These are phyloP conservation scores for Cerioporus squamosus DNA, from an alignment of 1,284 basidiomycete species.

Conservation along the genomic window DNA sequence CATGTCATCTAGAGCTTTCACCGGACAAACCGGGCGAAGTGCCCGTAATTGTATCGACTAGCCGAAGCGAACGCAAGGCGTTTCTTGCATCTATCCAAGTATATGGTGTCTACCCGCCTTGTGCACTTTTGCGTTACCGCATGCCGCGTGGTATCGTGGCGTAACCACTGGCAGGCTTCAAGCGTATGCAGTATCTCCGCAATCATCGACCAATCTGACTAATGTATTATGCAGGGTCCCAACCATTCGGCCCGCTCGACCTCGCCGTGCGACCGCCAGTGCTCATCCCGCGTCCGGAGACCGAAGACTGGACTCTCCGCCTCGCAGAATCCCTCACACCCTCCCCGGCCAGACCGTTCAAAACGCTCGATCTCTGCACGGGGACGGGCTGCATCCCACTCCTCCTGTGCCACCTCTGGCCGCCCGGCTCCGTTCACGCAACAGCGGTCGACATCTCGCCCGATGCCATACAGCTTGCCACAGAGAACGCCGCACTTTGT, in stretches of 20 bases:
- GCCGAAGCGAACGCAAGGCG: too few relatives aligned
- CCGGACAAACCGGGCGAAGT: too few relatives aligned
- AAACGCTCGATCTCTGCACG: constrained; percentile 86
- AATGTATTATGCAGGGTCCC: constrained; percentile 82
- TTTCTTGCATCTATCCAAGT: too few relatives aligned
- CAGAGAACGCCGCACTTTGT: constrained; percentile 65
- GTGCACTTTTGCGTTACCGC: too few relatives aligned
- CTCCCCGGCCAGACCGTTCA: constrained; percentile 43
- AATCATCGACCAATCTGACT: too few relatives aligned
- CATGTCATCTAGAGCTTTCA: too few relatives aligned
- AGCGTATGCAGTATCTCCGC: too few relatives aligned
- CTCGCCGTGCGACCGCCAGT: constrained; percentile 75
- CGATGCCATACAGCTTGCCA: constrained; percentile 71
- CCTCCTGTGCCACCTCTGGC: constrained; percentile 69
- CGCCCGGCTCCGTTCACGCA: constrained; percentile 52
- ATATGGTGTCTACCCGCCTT: too few relatives aligned
- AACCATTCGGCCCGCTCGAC: constrained; percentile 86
- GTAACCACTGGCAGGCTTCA: too few relatives aligned
- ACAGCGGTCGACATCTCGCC: constrained; percentile 76
- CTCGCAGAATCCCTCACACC: constrained; percentile 52
- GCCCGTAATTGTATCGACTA: too few relatives aligned
- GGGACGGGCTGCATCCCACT: constrained; percentile 90
- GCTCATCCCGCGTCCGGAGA: constrained; percentile 92
- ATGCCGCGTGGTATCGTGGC: too few relatives aligned
- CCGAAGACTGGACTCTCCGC: constrained; percentile 78